A percentile compares a stretch with the other conserved stretches of the same genome.
Conservation (phyloP, 2,329 filamentous ascomycete species). For the Phyllosticta citrichinensis region DNA sequence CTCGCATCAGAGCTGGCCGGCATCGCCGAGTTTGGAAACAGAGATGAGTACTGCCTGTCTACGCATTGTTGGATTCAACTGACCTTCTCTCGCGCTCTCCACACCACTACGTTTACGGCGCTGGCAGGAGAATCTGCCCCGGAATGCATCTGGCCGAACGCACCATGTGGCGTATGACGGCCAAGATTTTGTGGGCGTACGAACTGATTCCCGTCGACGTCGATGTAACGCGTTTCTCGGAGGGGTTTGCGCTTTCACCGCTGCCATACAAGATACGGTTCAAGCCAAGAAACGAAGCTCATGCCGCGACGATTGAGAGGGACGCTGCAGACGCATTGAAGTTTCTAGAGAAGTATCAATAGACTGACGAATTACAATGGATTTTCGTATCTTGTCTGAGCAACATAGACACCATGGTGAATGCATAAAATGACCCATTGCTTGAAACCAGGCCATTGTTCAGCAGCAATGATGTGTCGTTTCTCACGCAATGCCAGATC, state of each 20-base stretch:
- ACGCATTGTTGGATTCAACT: neutral
- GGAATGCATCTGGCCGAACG: slow-evolving; percentile 22
- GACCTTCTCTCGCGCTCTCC: neutral
- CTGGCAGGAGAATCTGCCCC: slow-evolving; percentile 21
- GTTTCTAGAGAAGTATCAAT: slow-evolving; percentile 18
- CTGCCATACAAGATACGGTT: slow-evolving; percentile 25
- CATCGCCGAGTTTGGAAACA: slow-evolving; percentile 16
- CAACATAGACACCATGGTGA: neutral
- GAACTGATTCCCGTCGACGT: slow-evolving; percentile 15
- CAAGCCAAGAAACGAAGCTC: slow-evolving; percentile 19
- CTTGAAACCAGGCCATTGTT: too few species aligned
- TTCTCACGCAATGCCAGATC: too few species aligned
- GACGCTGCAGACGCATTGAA: slow-evolving; percentile 21
- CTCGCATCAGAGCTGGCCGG: slow-evolving; percentile 29
- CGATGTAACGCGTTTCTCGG: slow-evolving; percentile 21
- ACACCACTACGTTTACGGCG: slow-evolving; percentile 18
- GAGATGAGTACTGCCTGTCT: slow-evolving; percentile 17
- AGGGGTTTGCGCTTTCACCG: slow-evolving; percentile 26
- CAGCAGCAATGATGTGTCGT: too few species aligned
- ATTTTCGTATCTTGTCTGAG: too few species aligned
- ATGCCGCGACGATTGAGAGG: slow-evolving; percentile 22
- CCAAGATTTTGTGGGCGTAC: slow-evolving; percentile 16
- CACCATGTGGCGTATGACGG: slow-evolving; percentile 15
- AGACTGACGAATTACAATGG: too few species aligned
- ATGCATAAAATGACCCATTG: neutral